phyloP scores from a whole-genome alignment of 352 stramenopile species.

The Phytophthora meadii region DNA sequence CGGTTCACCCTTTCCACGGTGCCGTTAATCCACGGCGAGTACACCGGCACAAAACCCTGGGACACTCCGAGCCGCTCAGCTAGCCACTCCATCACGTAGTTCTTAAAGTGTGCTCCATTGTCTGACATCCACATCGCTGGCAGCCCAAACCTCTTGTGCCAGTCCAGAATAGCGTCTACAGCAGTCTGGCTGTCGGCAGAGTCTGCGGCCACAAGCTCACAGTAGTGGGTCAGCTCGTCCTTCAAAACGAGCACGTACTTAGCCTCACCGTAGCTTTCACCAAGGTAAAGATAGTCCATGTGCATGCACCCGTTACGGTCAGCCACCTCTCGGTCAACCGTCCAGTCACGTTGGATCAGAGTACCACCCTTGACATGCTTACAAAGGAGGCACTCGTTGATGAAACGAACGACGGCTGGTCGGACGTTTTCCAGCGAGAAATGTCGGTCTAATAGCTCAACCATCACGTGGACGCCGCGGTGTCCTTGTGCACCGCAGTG shows the following conservation, averaged over 20 bases:
- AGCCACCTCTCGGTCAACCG: neutral
- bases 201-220: conserved; percentile 5
- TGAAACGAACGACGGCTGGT: conserved; percentile 1
- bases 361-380: conserved; percentile 16
- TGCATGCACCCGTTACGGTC: neutral
- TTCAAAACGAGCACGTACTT: conserved; percentile 10
- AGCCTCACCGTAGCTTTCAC: neutral
- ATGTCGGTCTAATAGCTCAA: conserved; percentile 7
- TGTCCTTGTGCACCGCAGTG: conserved; percentile 7
- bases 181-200: conserved; percentile 4
- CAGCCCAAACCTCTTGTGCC: conserved; percentile 11
- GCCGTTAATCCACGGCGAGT: too few relatives aligned
- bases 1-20: too few relatives aligned
- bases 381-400: conserved; percentile 17
- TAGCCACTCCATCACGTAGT: neutral
- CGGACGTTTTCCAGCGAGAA: conserved; percentile 7
- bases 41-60: neutral
- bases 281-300: conserved; percentile 3
- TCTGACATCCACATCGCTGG: conserved; percentile 1
- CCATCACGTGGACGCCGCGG: conserved; percentile 16
- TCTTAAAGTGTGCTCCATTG: conserved; percentile 17
- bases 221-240: conserved; percentile 15
- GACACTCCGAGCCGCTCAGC: too few relatives aligned
- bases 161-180: conserved; percentile 7
- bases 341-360: conserved; percentile 5